These are phyloP conservation scores for Crithidia sp. DNA, from an alignment of 208 protist genomes.

Conservation along the genomic window DNA sequence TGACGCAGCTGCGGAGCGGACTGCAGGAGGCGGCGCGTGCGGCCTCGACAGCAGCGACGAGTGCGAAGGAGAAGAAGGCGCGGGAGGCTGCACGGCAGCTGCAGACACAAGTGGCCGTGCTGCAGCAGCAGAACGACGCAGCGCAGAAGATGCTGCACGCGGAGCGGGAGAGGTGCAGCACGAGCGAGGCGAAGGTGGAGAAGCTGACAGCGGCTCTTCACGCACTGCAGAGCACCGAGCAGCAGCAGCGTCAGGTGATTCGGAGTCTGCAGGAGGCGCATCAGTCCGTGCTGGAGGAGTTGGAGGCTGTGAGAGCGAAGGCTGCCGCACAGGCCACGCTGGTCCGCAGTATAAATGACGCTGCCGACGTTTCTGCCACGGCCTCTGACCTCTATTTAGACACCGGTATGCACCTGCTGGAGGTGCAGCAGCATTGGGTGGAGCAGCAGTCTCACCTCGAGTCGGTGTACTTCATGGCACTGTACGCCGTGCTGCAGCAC, in stretches of 20 bases:
- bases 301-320: background rate
- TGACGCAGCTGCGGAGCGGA: conserved; percentile 6
- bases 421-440: conserved; percentile 14
- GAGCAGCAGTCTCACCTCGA: conserved; percentile 20
- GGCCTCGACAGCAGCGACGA: conserved; percentile 1
- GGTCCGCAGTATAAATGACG: no score
- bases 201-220: conserved; percentile 6
- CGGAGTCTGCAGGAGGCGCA: background rate
- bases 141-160: conserved; percentile 30
- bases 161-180: conserved; percentile 14
- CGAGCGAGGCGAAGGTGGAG: conserved; percentile 18
- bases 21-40: conserved; percentile 19
- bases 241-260: conserved; percentile 16
- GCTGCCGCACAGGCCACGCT: background rate
- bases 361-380: no score
- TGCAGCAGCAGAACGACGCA: conserved; percentile 29
- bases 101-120: conserved; percentile 1
- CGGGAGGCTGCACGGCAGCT: conserved; percentile 23
- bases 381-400: background rate
- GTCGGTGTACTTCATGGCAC: conserved; percentile 20
- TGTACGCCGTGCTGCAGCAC: conserved; percentile 18
- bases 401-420: background rate
- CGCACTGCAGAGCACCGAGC: background rate
- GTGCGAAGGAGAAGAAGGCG: conserved; percentile 13
- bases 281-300: background rate